A percentile compares a stretch with the other conserved stretches of the same genome.
phyloP scores from a whole-genome alignment of 345 rosid species.

The Pugionium cornutum region DNA sequence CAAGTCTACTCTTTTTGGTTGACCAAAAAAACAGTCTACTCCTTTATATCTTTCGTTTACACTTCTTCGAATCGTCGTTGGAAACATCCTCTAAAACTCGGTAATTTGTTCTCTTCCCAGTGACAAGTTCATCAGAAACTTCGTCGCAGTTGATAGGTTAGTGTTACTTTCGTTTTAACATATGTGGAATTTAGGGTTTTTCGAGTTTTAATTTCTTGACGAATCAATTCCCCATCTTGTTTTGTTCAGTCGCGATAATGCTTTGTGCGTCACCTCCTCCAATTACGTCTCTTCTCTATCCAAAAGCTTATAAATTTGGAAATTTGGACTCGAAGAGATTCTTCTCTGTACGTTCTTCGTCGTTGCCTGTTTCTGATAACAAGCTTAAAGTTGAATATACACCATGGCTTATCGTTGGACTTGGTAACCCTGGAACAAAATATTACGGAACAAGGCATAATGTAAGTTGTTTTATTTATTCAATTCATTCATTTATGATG shows the following conservation, averaged over 20 bases:
- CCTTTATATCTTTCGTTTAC: too few relatives aligned
- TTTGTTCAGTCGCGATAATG: constrained; percentile 12
- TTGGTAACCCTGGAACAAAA: constrained; percentile 86
- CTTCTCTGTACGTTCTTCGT: constrained; percentile 26
- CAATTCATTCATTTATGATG: too few relatives aligned
- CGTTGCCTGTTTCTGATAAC: constrained; percentile 20
- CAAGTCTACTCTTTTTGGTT: too few relatives aligned
- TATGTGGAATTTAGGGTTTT: background rate
- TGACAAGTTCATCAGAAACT: background rate
- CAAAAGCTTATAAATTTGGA: constrained; percentile 15
- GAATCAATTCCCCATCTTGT: background rate
- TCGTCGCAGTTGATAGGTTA: constrained; percentile 17
- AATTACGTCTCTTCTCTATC: constrained; percentile 12
- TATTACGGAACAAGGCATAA: constrained; percentile 83
- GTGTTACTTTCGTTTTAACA: background rate
- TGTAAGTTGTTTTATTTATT: constrained; percentile 35
- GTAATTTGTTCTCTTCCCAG: background rate
- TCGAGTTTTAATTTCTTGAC: background rate
- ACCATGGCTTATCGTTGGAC: constrained; percentile 87
- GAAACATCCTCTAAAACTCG: background rate
- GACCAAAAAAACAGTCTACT: too few relatives aligned
- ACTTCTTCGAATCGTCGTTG: too few relatives aligned
- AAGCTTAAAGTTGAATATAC: constrained; percentile 33
- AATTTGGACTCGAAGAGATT: constrained; percentile 18
- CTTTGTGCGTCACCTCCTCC: constrained; percentile 22